These are phyloP conservation scores for Casuarina equisetifolia DNA, from an alignment of 306 rosid species.

Conservation along the genomic window DNA sequence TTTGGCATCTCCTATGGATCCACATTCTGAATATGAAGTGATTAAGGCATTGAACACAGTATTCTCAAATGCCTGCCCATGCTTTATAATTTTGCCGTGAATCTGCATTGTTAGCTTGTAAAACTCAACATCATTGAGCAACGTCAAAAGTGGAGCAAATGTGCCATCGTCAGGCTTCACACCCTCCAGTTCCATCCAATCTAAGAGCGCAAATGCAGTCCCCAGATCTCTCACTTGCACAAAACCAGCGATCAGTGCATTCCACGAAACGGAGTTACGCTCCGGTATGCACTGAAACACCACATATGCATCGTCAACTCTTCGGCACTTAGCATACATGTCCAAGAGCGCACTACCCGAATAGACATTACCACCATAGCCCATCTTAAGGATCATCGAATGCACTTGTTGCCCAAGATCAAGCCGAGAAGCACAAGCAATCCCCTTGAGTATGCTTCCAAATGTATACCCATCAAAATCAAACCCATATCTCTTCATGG, in stretches of 20 bases:
- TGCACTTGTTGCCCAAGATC: conserved; percentile 66
- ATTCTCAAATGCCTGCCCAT: conserved; percentile 47
- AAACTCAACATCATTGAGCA: conserved; percentile 56
- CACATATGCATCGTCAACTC: conserved; percentile 55
- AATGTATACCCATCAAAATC: conserved; percentile 57
- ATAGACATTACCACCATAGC: conserved; percentile 46
- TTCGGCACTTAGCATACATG: conserved; percentile 83
- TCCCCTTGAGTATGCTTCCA: conserved; percentile 74
- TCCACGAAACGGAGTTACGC: conserved; percentile 67
- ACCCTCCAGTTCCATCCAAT: conserved; percentile 59
- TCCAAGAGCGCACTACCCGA: conserved; percentile 75
- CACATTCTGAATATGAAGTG: conserved; percentile 71
- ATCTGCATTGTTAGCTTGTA: conserved; percentile 45
- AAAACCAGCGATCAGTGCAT: conserved; percentile 65
- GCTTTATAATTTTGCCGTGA: conserved; percentile 64
- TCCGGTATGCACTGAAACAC: conserved; percentile 49
- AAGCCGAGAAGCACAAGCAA: conserved; percentile 34
- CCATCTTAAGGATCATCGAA: conserved; percentile 56
- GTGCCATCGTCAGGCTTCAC: conserved; percentile 66
- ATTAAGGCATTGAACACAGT: conserved; percentile 66
- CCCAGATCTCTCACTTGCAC: conserved; percentile 49
- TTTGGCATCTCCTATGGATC: conserved; percentile 60
- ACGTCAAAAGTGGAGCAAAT: conserved; percentile 69
- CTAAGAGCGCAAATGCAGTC: conserved; percentile 48
- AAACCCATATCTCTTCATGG: conserved; percentile 52